These are phyloP conservation scores for Omphalea diandra DNA, from an alignment of 441 rosid species.

Conservation along the genomic window DNA sequence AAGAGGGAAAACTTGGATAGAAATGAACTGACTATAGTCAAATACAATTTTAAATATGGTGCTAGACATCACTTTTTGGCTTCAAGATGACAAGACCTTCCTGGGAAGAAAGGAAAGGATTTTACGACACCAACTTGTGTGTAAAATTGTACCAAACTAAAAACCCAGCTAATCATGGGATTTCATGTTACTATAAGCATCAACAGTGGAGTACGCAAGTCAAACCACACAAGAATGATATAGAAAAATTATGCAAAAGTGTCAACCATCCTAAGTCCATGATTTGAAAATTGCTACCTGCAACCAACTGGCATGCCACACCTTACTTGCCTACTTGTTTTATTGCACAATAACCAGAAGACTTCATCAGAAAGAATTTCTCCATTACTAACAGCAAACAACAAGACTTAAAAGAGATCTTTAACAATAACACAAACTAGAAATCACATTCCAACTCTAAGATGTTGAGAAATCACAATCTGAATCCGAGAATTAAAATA, in stretches of 20 bases:
- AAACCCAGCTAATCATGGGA: too few species aligned
- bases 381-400: too few species aligned
- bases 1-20: background rate
- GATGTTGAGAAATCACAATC: too few species aligned
- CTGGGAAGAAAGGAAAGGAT: background rate
- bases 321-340: background rate
- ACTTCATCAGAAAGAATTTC: too few species aligned
- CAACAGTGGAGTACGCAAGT: too few species aligned
- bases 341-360: background rate
- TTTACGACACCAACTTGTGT: background rate
- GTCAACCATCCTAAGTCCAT: too few species aligned
- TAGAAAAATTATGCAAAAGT: background rate
- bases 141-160: too few species aligned
- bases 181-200: too few species aligned
- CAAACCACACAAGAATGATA: background rate
- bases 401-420: background rate
- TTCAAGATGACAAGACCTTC: background rate
- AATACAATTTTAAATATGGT: slow-evolving; percentile 2
- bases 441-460: background rate
- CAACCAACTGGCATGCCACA: background rate
- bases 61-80: background rate
- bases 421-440: background rate
- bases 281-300: background rate
- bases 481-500: too few species aligned
- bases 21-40: slow-evolving; percentile 7